Conservation (phyloP, 257 asterid species). For the Nicotiana knightiana region DNA sequence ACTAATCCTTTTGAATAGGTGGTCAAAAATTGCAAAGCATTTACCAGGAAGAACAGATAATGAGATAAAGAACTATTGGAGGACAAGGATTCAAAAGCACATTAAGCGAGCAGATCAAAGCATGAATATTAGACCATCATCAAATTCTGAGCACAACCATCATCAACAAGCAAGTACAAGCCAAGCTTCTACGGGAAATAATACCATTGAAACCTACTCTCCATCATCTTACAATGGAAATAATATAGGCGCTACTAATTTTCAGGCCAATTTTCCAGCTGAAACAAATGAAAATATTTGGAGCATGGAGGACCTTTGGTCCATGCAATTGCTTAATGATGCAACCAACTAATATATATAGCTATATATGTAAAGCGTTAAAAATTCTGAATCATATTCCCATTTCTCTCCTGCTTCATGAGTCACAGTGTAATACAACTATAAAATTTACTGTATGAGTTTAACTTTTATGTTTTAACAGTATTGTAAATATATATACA, state of each 20-base stretch:
- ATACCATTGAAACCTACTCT: slow-evolving; percentile 55
- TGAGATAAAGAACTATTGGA: slow-evolving; percentile 88
- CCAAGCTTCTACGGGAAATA: slow-evolving; percentile 40
- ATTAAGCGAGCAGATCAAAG: slow-evolving; percentile 15
- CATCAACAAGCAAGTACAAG: slow-evolving; percentile 50
- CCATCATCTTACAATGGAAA: slow-evolving; percentile 38
- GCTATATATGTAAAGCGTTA: not conserved
- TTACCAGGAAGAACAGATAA: slow-evolving; percentile 91
- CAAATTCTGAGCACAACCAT: slow-evolving; percentile 21
- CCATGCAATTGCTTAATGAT: slow-evolving; percentile 68
- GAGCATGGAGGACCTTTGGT: slow-evolving; percentile 94
- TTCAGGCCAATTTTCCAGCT: slow-evolving; percentile 40
- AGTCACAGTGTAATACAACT: not conserved
- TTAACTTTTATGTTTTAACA: no score
- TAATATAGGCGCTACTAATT: slow-evolving; percentile 28
- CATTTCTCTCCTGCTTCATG: not conserved
- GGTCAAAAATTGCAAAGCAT: slow-evolving; percentile 96
- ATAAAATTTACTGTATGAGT: no score
- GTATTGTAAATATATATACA: no score
- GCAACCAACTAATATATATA: slow-evolving; percentile 20
- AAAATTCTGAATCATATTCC: not conserved
- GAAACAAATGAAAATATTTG: slow-evolving; percentile 61
- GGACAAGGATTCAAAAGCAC: slow-evolving; percentile 87
- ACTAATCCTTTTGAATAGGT: slow-evolving; percentile 24
- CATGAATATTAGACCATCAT: slow-evolving; percentile 32